These are phyloP conservation scores for Wallacemonas collosoma DNA, from an alignment of 208 protist species.

Conservation along the genomic window DNA sequence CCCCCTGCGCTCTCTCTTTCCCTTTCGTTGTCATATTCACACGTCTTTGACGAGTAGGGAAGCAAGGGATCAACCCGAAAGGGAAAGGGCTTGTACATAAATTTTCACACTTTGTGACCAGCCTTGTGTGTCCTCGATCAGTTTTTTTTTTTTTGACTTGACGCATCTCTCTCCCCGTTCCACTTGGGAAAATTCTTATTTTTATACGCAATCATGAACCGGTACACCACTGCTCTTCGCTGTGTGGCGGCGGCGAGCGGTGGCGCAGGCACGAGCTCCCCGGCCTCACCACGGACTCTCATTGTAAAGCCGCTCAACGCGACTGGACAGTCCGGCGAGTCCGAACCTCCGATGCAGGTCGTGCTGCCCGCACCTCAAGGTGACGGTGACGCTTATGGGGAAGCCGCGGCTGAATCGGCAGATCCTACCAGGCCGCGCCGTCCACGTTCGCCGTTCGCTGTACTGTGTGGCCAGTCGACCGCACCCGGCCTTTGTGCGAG, in stretches of 20 bases:
- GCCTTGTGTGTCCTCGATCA: not conserved
- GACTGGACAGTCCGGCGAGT: not conserved
- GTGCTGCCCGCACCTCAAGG: too few relatives aligned
- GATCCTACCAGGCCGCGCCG: conserved; percentile 15
- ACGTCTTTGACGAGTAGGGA: too few relatives aligned
- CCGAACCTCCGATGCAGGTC: not conserved
- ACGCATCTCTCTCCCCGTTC: not conserved
- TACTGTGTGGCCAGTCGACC: conserved; percentile 50
- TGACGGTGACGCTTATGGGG: not conserved
- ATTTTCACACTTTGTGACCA: not conserved
- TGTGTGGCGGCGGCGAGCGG: not conserved
- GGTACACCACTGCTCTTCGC: conserved; percentile 1
- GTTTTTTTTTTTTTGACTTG: conserved; percentile 16
- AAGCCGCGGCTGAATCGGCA: not conserved
- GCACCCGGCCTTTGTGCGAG: conserved; percentile 41
- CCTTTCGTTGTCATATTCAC: too few relatives aligned
- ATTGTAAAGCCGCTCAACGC: conserved; percentile 7
- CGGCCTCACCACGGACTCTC: not conserved
- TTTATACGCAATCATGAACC: conserved; percentile 8
- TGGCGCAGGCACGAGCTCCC: not conserved
- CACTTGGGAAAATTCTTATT: not conserved
- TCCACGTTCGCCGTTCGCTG: conserved; percentile 66
- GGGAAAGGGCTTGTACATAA: not conserved
- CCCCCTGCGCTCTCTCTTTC: too few relatives aligned
- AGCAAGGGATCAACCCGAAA: too few relatives aligned